Base-by-base conservation (phyloP, 352 stramenopile species). In the Phytophthora colocasiae region DNA sequence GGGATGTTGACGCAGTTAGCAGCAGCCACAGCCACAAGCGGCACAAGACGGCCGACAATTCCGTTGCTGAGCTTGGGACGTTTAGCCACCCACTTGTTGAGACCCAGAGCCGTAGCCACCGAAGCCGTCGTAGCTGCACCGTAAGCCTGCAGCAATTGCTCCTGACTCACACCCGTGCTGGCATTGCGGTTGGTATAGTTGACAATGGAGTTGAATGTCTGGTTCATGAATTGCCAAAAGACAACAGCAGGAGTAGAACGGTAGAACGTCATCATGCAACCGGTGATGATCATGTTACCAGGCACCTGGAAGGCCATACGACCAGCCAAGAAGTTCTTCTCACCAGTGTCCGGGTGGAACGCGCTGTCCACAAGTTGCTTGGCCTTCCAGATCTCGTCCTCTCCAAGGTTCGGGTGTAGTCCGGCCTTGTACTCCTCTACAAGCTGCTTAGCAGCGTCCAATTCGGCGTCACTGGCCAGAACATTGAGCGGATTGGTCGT, bases 171-270 rank as follows among this genome's bases (percentile, higher is more conserved):
- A 41, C 87, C 87, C 47, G 87, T 95, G 47, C 89, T 96, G 46
- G 90, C 89, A 64, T 97, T 97, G 39, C 91, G 87, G 83, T 97
- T 97, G 11, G 87, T 93, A 75, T 97, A 97, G 80, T 97, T 97
- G 72, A 97, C 87, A 60, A 96, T 86, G 43, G 89, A 93, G 75
- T 97, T 97, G 68, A 96, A 97, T 17, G 83, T 95, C 70, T 97
- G 91, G 78, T 97, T 97, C 73, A 94, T 88, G 53, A 89, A 95
- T 75, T 89, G 89, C 89, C 89, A 96, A 63, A 96, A 93, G 61
- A 96, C 66, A 43, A 96, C 85, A 27, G 86, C 84, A 26, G 86
- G 86, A 27, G 81, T 92, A 22, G 81, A 91, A 22, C 83, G 81
- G 68, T 95, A 95, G 61, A 95, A 95, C 6, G 84, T 91, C 80